Conservation (phyloP, 345 rosid genomes). For the Raphanus sativus region DNA sequence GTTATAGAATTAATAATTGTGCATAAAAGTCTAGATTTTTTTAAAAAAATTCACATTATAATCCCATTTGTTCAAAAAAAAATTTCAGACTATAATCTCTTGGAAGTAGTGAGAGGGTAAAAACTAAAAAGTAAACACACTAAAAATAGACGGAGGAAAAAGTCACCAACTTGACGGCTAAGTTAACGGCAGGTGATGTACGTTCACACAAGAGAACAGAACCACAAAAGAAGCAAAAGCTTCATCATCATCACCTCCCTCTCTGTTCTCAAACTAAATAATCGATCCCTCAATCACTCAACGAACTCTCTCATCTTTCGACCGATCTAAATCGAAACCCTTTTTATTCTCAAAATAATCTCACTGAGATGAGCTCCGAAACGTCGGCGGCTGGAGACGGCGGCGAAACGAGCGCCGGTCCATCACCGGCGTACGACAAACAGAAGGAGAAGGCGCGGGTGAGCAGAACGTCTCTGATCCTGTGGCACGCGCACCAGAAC, state of each 20-base stretch:
- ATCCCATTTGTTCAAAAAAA: too few relatives aligned
- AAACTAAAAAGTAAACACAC: not conserved
- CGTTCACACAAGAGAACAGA: slow-evolving; percentile 20
- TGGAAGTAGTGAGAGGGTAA: slow-evolving; percentile 14
- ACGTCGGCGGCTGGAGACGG: slow-evolving; percentile 43
- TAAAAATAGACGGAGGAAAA: slow-evolving; percentile 35
- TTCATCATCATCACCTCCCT: not conserved
- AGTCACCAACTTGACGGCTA: slow-evolving; percentile 40
- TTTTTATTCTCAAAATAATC: not conserved
- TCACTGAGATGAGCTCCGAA: slow-evolving; percentile 54
- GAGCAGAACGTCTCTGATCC: slow-evolving; percentile 90
- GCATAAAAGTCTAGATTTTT: not conserved
- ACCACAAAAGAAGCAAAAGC: not conserved
- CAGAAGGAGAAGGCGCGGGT: slow-evolving; percentile 97
- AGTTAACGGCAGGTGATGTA: slow-evolving; percentile 35
- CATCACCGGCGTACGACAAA: slow-evolving; percentile 53
- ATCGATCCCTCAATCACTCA: slow-evolving; percentile 29
- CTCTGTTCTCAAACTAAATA: slow-evolving; percentile 8
- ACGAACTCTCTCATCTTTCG: not conserved
- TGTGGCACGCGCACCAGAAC: slow-evolving; percentile 99
- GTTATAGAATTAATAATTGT: not conserved
- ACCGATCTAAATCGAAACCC: slow-evolving; percentile 5
- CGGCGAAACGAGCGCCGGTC: slow-evolving; percentile 26
- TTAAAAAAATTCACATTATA: too few relatives aligned
- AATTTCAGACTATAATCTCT: too few relatives aligned